Base-by-base conservation (phyloP, 2,329 filamentous ascomycete genomes). In the Rhinocladiella similis region DNA sequence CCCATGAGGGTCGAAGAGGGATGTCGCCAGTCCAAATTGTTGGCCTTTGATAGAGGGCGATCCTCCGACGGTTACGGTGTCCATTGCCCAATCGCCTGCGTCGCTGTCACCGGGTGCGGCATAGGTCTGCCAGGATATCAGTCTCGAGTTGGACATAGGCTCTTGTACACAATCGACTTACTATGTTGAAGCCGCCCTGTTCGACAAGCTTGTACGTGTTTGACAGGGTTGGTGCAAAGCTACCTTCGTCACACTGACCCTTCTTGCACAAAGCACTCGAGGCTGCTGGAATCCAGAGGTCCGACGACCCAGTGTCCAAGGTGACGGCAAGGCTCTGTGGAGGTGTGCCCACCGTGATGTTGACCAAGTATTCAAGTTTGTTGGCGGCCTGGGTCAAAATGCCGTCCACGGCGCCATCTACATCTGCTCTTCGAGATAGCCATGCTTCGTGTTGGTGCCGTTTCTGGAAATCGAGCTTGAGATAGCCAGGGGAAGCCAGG, bases 331-430 rank as follows among this genome's bases (percentile, higher is more conserved):
- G 46, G 20, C 35, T 16, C 49, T 65, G 63, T 36, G 63, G 54
- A 19, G 63, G 63, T 10, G 55, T 65, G 19, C 63, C 61, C n/a
- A 65, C 41, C 13, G 53, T 60, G 41, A 65, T 41, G 35, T 64
- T 62, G 46, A 64, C 48, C 29, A 59, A 20, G 25, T 64, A 64
- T 50, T 63, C 60, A 22, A 62, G 49, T 35, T 51, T 54, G 47
- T 59, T 45, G 27, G 36, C 29, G 39, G 54, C 55, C 14, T 60
- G 49, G 12, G 45, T 54, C 22, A 62, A 27, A 4, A 38, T 6
- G 12, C 47, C 49, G 18, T 57, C 55, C 14, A 61, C 18, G 10
- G 16, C 43, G 16, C 45, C 50, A 22, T 45, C 50, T 10, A 47
- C 45, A n/a, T 53, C 39, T 38, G 54, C 50, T 55, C 58, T 54